Evolutionary conservation across 306 rosid species (phyloP).

Genomic region (Cyamopsis tetragonoloba): DNA sequence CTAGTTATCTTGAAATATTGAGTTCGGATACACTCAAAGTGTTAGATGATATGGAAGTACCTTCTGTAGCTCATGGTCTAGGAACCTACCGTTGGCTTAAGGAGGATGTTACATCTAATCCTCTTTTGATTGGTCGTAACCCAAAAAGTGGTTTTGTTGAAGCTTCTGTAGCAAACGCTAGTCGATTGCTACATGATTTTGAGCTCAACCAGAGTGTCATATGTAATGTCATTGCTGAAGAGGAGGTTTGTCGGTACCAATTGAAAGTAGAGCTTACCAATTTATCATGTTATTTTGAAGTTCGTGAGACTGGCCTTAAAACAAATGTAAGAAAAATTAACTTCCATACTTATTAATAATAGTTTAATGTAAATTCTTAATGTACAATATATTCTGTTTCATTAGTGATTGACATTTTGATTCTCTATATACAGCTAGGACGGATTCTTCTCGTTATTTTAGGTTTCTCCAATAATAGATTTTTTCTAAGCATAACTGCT

Average conservation of each 20-base stretch:
- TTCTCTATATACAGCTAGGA: no score
- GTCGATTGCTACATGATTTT: conserved; percentile 49
- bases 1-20: conserved; percentile 69
- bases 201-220: conserved; percentile 51
- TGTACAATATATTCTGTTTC: background rate
- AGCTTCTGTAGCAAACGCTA: conserved; percentile 74
- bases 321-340: conserved; percentile 52
- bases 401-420: background rate
- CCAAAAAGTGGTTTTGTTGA: conserved; percentile 57
- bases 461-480: no score
- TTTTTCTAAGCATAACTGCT: no score
- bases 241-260: conserved; percentile 47
- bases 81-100: conserved; percentile 91
- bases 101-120: conserved; percentile 62
- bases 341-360: conserved; percentile 1
- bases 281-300: conserved; percentile 51
- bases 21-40: conserved; percentile 34
- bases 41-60: conserved; percentile 33
- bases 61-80: conserved; percentile 79
- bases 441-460: no score
- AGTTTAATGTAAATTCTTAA: background rate
- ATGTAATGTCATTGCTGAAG: conserved; percentile 34
- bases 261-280: conserved; percentile 38
- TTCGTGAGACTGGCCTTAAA: conserved; percentile 67
- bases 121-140: conserved; percentile 52